Evolutionary conservation across 2,329 filamentous ascomycete species (phyloP).

Genomic region (Paracoccidioides lutzii): DNA sequence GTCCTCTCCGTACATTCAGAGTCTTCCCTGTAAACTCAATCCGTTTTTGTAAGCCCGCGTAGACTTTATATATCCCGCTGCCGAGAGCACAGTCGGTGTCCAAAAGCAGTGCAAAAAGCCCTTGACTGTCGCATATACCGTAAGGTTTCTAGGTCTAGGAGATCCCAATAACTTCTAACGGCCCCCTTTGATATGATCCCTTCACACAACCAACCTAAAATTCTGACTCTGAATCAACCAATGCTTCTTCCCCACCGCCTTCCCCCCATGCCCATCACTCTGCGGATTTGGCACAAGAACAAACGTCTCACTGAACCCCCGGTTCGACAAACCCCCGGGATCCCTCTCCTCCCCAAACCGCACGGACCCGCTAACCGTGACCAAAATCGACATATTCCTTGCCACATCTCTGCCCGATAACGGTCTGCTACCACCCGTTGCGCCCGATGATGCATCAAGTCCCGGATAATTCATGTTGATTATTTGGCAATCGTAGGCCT

Average conservation of each 20-base stretch:
- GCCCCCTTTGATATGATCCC: too few relatives aligned
- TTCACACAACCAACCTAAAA: conserved; percentile 44
- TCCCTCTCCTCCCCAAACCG: conserved; percentile 47
- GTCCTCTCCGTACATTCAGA: too few relatives aligned
- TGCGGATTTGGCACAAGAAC: conserved; percentile 59
- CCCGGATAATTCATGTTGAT: conserved; percentile 55
- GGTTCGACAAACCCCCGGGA: conserved; percentile 46
- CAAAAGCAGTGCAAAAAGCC: too few relatives aligned
- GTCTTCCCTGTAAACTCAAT: too few relatives aligned
- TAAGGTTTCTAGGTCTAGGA: neutral
- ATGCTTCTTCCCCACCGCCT: conserved; percentile 42
- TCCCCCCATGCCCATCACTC: conserved; percentile 36
- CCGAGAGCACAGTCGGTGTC: too few relatives aligned
- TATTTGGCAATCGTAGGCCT: conserved; percentile 64
- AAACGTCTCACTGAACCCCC: conserved; percentile 67
- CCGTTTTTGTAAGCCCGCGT: too few relatives aligned
- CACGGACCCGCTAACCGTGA: conserved; percentile 63
- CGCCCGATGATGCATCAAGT: conserved; percentile 25
- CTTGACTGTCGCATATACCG: too few relatives aligned
- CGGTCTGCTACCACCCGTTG: conserved; percentile 11
- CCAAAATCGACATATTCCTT: conserved; percentile 55
- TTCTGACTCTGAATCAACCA: conserved; percentile 63
- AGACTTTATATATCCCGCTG: too few relatives aligned
- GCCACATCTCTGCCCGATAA: conserved; percentile 19
- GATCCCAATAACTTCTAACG: neutral